Conservation (phyloP, 2,329 filamentous ascomycete genomes). For the Aspergillus flavus region DNA sequence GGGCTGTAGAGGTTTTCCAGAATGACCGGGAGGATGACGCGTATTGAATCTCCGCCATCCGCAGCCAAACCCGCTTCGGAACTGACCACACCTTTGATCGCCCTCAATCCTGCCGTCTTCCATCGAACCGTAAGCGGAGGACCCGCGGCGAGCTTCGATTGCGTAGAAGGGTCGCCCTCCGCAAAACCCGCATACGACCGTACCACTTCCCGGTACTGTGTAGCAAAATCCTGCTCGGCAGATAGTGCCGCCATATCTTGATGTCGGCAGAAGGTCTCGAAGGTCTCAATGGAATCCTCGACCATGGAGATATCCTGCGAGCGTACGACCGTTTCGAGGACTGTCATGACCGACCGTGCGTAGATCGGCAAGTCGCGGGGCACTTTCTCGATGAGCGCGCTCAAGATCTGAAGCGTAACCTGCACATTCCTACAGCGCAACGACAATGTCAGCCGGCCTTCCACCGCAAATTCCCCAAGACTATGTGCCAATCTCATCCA, state of each 20-base stretch:
- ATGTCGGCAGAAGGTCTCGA: slow-evolving; percentile 84
- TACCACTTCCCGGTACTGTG: slow-evolving; percentile 81
- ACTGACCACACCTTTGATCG: slow-evolving; percentile 77
- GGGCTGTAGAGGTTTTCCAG: slow-evolving; percentile 79
- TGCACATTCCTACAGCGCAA: slow-evolving; percentile 72
- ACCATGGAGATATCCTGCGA: slow-evolving; percentile 91
- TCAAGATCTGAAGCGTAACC: slow-evolving; percentile 90
- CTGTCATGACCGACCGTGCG: slow-evolving; percentile 78
- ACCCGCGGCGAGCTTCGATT: slow-evolving; percentile 59
- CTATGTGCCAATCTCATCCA: background rate
- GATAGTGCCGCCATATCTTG: slow-evolving; percentile 84
- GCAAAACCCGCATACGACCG: slow-evolving; percentile 78
- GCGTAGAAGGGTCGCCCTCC: slow-evolving; percentile 57
- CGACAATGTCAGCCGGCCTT: slow-evolving; percentile 11
- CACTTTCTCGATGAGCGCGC: slow-evolving; percentile 88
- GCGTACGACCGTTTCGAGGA: slow-evolving; percentile 78
- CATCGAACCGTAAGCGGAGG: slow-evolving; percentile 77
- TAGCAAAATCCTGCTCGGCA: slow-evolving; percentile 80
- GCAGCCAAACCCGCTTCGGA: slow-evolving; percentile 79
- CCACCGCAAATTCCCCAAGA: background rate
- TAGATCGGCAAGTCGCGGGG: slow-evolving; percentile 89
- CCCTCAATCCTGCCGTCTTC: slow-evolving; percentile 72
- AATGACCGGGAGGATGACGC: slow-evolving; percentile 79
- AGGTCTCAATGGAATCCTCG: slow-evolving; percentile 83
- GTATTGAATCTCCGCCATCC: slow-evolving; percentile 74